These are phyloP conservation scores for Pythium brachiatum DNA, from an alignment of 352 stramenopile species.

Conservation along the genomic window DNA sequence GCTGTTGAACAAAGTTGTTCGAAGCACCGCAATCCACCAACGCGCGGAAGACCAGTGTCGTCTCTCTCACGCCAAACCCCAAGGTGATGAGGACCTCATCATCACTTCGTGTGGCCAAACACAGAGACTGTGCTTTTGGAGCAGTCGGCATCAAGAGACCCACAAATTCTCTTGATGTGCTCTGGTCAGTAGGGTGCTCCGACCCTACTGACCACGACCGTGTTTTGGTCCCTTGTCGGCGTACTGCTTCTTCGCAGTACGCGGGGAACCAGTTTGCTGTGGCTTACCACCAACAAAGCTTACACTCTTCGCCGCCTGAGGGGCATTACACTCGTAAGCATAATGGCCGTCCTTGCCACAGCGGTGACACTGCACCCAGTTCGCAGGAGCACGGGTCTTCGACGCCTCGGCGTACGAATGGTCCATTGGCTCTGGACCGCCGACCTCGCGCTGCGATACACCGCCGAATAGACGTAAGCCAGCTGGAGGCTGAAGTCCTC, in stretches of 20 bases:
- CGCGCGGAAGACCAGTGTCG: background rate
- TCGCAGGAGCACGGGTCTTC: background rate
- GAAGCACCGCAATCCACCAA: background rate
- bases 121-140: background rate
- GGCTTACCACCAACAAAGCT: background rate
- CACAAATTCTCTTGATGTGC: background rate
- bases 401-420: slow-evolving; percentile 7
- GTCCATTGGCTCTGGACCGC: slow-evolving; percentile 16
- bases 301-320: background rate
- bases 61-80: background rate
- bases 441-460: slow-evolving; percentile 2
- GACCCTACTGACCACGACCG: slow-evolving; percentile 6
- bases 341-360: slow-evolving; percentile 11
- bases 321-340: slow-evolving; percentile 8
- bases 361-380: slow-evolving; percentile 3
- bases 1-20: background rate
- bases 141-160: background rate
- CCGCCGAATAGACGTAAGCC: slow-evolving; percentile 4
- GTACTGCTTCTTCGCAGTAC: background rate
- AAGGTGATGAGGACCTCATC: background rate
- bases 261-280: background rate
- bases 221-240: slow-evolving; percentile 10
- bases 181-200: background rate
- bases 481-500: slow-evolving; percentile 18
- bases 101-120: background rate